Evolutionary conservation across 2,329 filamentous ascomycete genomes (phyloP), one percentile per base, ranked within the genome.

Genomic region (Fusarium sp.): DNA sequence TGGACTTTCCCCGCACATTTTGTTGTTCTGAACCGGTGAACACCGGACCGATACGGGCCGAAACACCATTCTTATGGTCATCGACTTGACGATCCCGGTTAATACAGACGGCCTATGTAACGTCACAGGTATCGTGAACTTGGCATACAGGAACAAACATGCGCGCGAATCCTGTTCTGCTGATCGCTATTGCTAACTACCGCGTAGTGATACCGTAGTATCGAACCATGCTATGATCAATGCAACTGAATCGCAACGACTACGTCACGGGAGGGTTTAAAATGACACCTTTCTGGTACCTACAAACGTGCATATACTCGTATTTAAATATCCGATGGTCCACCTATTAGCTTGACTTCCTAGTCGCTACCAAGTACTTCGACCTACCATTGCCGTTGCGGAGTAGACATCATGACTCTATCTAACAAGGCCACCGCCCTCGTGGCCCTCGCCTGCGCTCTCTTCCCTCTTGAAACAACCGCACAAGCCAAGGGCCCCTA

Each of bases 81-180:
- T 18, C 10, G 5, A 12, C 9, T 37, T 39, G 53, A 28, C 23
- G 53, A 56, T 56, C 53, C 53, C 53, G 53, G 53, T 6, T 56
- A 49, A 49, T 56, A 39, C 10, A 4, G 21, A n/a, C 2, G 6
- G 26, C n/a, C 12, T 25, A 43, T 37, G 28, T 31, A 52, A 14
- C 18, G 23, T 44, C 23, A 12, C n/a, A n/a, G 10, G 23, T 21
- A 18, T 5, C n/a, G 4, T 6, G 8, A 4, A 18, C 39, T 43
- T 60, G 26, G 26, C 44, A 16, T 6, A 9, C 7, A 16, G 18
- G 34, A 16, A 7, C 23, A 4, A 11, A 37, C 30, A 63, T 49
- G 42, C 60, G 60, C 58, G 12, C 58, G 42, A 63, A 63, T 63
- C 49, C n/a, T 10, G 4, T 26, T 18, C 19, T 23, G 28, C 34